Evolutionary conservation across 2,329 filamentous ascomycete species (phyloP), one percentile per base, ranked within the genome.

Genomic region (Colletotrichum limetticola): DNA sequence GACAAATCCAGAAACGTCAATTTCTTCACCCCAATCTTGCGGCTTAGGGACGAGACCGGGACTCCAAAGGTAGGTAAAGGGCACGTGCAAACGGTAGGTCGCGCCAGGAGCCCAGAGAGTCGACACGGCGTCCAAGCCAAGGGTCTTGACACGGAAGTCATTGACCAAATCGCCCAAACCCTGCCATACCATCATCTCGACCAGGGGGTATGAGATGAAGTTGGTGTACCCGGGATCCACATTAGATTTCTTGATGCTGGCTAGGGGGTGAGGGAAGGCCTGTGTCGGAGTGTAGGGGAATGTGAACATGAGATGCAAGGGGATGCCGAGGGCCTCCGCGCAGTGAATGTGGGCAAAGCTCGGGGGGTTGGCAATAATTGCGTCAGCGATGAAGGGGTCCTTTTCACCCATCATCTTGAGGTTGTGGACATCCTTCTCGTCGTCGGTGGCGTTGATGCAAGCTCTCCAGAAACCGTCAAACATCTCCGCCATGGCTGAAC

Each of bases 151-250:
- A 59, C 94, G 88, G 76, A 95, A 95, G 32, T 90, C 85, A 78
- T 96, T 96, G 75, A 96, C 89, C 32, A 96, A 83, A 79, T 95
- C 94, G 2, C 94, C 94, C 0, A 96, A 86, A 0, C 95, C 95
- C 81, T 98, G 95, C 95, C 95, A 98, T 1, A 95, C 93, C 88
- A 96, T 94, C 90, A 94, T 92, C 79, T 96, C 94, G 1, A 96
- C 93, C 46, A 96, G 83, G 0, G 93, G 91, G 78, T 95, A 97
- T 1, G 90, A 93, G 80, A 96, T 94, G 78, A 94, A 95, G 80
- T 96, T 97, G 14, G 92, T 91, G 78, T 94, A 94, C 24, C 90
- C 90, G 1, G 89, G 86, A 76, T 95, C 92, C 9, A 94, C 89
- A 75, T 94, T 94, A 19, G 88, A 91, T 73, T 88, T 88, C 78